Base-by-base conservation (phyloP, 2,329 filamentous ascomycete genomes). In the Venturia aucupariae region DNA sequence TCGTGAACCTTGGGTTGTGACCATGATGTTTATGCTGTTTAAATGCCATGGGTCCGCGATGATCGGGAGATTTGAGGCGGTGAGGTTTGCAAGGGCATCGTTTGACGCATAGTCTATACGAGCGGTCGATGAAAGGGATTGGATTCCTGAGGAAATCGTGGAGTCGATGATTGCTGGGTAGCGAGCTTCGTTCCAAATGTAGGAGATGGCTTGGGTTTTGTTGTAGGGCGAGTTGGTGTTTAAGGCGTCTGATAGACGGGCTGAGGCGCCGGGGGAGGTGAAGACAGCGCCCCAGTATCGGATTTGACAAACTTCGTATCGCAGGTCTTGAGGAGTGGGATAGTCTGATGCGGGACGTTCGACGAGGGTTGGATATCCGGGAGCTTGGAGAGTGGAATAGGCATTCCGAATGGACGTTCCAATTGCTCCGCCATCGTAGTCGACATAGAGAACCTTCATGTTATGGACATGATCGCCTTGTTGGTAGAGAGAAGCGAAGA, bases 131-230 rank as follows among this genome's bases (percentile, higher is more conserved):
- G 75, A 69, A 0, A 80, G 72, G 0, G 68, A 65, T 44, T 73
- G 68, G 38, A 80, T 66, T 64, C 65, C 72, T 17, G 66, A 60
- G 1, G 70, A 67, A 41, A 80, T 63, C n/a, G 70, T 68, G 0
- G 72, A 69, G 48, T 79, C 75, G 5, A 74, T 68, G 39, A 75
- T 69, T 1, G 75, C 69, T 0, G 78, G 68, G 67, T 81, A 81
- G 10, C 76, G 74, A 8, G 76, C 77, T 66, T 78, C 74, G 66
- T 80, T 80, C 77, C 77, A 81, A 64, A 80, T 70, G 48, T 76
- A 75, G 8, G 72, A 74, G 2, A 81, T 66, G 3, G 76, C 72
- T 61, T 76, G 65, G 38, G 65, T 67, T 4, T 68, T 62, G 61
- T 79, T 71, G 68, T 80, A 80, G 1, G 73, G 72, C 2, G 70